Percentiles rank a stretch among this genome's conserved stretches.
Conservation (phyloP, 768 basidiomycete species). For the Tephrocybe rancida region DNA sequence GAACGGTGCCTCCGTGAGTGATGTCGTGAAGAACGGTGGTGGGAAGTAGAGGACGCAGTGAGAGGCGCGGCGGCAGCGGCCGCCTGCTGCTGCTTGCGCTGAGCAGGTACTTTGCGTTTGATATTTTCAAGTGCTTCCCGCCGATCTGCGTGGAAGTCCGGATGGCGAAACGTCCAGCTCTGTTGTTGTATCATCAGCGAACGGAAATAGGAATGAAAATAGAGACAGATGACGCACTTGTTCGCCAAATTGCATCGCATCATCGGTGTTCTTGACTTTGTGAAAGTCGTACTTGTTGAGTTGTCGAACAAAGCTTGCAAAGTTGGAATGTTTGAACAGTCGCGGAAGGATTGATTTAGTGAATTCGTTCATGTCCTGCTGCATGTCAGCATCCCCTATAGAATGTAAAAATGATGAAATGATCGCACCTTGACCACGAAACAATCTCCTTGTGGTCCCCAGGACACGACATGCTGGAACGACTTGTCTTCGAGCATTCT, state of each 20-base stretch:
- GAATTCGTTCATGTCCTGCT: slow-evolving; percentile 90
- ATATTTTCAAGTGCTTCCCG: slow-evolving; percentile 60
- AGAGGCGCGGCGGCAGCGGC: slow-evolving; percentile 16
- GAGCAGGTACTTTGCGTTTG: slow-evolving; percentile 60
- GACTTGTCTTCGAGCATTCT: slow-evolving; percentile 89
- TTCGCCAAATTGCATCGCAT: slow-evolving; percentile 67
- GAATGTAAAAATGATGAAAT: neutral
- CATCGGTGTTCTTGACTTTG: slow-evolving; percentile 92
- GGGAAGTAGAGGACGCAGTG: slow-evolving; percentile 23
- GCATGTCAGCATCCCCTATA: neutral
- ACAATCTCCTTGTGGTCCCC: slow-evolving; percentile 84
- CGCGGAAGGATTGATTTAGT: slow-evolving; percentile 88
- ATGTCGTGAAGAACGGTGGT: slow-evolving; percentile 23
- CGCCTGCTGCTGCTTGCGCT: slow-evolving; percentile 39
- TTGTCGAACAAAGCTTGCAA: slow-evolving; percentile 90
- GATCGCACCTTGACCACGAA: slow-evolving; percentile 79
- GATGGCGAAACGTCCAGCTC: slow-evolving; percentile 64
- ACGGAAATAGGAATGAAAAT: neutral
- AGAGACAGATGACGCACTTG: slow-evolving; percentile 40
- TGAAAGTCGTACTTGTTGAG: slow-evolving; percentile 97
- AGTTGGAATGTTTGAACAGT: slow-evolving; percentile 95
- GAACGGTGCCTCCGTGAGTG: slow-evolving; percentile 13
- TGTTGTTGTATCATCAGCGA: slow-evolving; percentile 15
- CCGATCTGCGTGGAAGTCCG: slow-evolving; percentile 57
- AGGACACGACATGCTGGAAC: slow-evolving; percentile 75